Base-by-base conservation (phyloP, 768 basidiomycete genomes). In the Tephrocybe sp. region DNA sequence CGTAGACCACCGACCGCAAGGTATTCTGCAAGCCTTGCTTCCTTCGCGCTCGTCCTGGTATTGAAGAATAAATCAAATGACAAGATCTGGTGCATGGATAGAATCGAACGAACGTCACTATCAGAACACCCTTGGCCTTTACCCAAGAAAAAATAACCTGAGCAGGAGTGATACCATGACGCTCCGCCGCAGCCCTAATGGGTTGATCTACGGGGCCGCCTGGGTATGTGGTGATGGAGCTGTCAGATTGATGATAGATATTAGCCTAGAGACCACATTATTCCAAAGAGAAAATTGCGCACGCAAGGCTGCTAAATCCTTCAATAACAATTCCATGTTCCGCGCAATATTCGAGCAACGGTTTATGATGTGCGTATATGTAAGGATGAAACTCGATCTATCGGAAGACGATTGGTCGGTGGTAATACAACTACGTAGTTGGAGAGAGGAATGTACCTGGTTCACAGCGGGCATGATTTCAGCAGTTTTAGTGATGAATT, bases 121-220 rank as follows among this genome's bases (percentile, higher is more conserved):
- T 77, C 5, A 81, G 78, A 1, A 72, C 78, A 24, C 82, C 81
- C 61, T 91, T 90, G 24, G 76, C 73, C 57, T 72, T 76, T 1
- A 80, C 80, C 88, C 88, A 91, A 1, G 76, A 66, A 43, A 90
- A 76, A 19, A 90, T 66, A 29, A 88, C 80, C 57, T 91, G 88
- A 1, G 76, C 78, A 0, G 81, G 72, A 3, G 77, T 77, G n/a
- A 77, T 78, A 6, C 76, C 74, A 5, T 82, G 65, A 11, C 79
- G 69, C 31, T 70, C 65, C 0, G 84, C 84, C 12, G 79, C 77
- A 15, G 71, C 71, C 12, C 69, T 57, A 8, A 90, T 64, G 2
- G 78, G 73, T 6, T 63, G 64, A 59, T 88, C 85, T 1, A 91
- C 78, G 0, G 86, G 79, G 0, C 88, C 87, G 8, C 79, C 82